Percentiles rank a stretch among this genome's conserved stretches.
Evolutionary conservation across 2,329 filamentous ascomycete species (phyloP).

Genomic region (Aspergillus candidus): DNA sequence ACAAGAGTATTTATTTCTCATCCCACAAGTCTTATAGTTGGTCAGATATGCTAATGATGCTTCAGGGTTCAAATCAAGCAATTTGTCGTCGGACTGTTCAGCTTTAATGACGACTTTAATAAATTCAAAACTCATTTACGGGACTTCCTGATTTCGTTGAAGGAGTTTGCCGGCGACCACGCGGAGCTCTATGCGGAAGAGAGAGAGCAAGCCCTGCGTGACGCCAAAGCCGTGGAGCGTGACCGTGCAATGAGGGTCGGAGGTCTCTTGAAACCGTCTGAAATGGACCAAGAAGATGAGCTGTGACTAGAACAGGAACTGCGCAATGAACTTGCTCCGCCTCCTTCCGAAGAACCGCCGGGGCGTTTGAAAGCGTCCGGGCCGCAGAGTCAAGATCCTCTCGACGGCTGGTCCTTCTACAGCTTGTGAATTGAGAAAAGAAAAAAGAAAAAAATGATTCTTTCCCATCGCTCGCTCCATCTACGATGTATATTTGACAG

Average conservation of each 20-base stretch:
- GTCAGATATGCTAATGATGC: slow-evolving; percentile 30
- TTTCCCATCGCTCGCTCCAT: slow-evolving; percentile 4
- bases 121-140: slow-evolving; percentile 94
- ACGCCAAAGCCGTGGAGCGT: slow-evolving; percentile 80
- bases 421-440: slow-evolving; percentile 42
- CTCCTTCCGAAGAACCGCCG: slow-evolving; percentile 29
- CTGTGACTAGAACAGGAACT: slow-evolving; percentile 71
- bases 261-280: slow-evolving; percentile 92
- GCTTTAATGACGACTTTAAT: slow-evolving; percentile 78
- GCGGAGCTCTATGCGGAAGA: slow-evolving; percentile 90
- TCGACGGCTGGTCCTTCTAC: slow-evolving; percentile 63
- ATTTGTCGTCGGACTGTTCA: slow-evolving; percentile 87
- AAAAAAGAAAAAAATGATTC: slow-evolving; percentile 3
- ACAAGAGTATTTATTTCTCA: slow-evolving; percentile 60
- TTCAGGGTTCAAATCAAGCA: slow-evolving; percentile 73
- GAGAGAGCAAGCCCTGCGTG: slow-evolving; percentile 83
- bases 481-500: slow-evolving; percentile 8
- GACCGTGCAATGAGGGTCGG: slow-evolving; percentile 92
- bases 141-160: slow-evolving; percentile 94
- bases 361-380: slow-evolving; percentile 15
- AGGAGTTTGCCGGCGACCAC: slow-evolving; percentile 95
- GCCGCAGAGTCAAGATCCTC: slow-evolving; percentile 25
- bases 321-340: slow-evolving; percentile 52
- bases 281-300: slow-evolving; percentile 80
- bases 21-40: neutral